Evolutionary conservation across 768 basidiomycete species (phyloP).

Genomic region (Pluteus cervinus): DNA sequence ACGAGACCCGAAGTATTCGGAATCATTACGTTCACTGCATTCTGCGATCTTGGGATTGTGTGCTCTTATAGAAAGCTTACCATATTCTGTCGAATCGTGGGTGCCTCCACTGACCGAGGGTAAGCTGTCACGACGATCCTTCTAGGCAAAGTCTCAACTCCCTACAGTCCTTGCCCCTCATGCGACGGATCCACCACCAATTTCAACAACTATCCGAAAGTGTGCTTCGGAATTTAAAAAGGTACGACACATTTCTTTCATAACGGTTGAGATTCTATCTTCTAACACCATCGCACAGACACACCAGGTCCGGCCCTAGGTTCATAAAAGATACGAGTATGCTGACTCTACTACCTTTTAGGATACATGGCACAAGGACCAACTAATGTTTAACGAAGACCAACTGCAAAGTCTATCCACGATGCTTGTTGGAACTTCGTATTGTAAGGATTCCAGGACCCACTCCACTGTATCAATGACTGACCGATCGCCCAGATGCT

Average conservation of each 20-base stretch:
- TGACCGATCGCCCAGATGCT: slow-evolving; percentile 9
- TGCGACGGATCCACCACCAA: slow-evolving; percentile 82
- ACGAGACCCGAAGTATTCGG: slow-evolving; percentile 66
- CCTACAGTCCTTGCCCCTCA: slow-evolving; percentile 64
- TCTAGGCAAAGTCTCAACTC: slow-evolving; percentile 8
- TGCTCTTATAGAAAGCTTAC: slow-evolving; percentile 87
- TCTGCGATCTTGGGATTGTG: slow-evolving; percentile 88
- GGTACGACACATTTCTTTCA: slow-evolving; percentile 31
- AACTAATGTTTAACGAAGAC: slow-evolving; percentile 82
- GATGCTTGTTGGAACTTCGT: slow-evolving; percentile 87
- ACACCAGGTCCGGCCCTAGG: slow-evolving; percentile 56
- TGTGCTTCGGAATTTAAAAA: slow-evolving; percentile 85
- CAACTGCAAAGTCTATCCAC: slow-evolving; percentile 81
- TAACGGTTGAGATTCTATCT: slow-evolving; percentile 6
- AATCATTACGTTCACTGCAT: slow-evolving; percentile 68
- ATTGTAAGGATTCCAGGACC: slow-evolving; percentile 49
- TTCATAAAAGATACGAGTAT: too few relatives aligned
- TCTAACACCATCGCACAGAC: slow-evolving; percentile 34
- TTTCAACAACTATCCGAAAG: slow-evolving; percentile 84
- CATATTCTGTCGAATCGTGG: slow-evolving; percentile 92
- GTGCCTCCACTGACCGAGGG: slow-evolving; percentile 79
- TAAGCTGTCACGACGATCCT: slow-evolving; percentile 19
- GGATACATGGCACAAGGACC: slow-evolving; percentile 93
- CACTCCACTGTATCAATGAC: too few relatives aligned
- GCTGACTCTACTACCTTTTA: slow-evolving; percentile 29